Conservation (phyloP, 2,329 filamentous ascomycete species). For the Alternaria brassicae region DNA sequence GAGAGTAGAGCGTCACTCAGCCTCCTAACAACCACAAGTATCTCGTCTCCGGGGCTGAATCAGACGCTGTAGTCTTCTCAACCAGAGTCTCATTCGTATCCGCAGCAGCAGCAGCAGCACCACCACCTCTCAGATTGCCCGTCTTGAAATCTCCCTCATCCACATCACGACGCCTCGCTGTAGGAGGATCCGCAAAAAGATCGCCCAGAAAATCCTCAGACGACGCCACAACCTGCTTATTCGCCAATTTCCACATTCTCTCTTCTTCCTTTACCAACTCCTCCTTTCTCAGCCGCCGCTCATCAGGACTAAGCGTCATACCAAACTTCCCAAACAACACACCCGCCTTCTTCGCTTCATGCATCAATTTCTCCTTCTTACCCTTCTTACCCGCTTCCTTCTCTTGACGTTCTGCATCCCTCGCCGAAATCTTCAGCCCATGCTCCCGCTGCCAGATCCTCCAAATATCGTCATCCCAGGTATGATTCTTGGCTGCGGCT, state of each 20-base stretch:
- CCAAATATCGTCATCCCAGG: slow-evolving; percentile 10
- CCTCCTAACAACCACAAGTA: not conserved
- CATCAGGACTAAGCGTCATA: not conserved
- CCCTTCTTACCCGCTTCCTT: not conserved
- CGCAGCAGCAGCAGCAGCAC: not conserved
- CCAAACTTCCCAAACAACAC: not conserved
- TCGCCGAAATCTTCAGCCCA: not conserved
- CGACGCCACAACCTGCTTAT: too few relatives aligned
- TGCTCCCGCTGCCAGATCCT: slow-evolving; percentile 11
- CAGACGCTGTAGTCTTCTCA: not conserved
- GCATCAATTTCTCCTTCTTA: not conserved
- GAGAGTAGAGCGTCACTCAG: not conserved
- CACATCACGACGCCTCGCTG: not conserved
- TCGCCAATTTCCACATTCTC: not conserved
- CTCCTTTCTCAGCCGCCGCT: not conserved
- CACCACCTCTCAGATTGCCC: not conserved
- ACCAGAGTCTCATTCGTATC: not conserved
- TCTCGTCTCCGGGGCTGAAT: not conserved
- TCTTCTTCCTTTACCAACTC: not conserved
- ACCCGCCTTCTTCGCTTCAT: not conserved
- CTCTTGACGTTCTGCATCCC: not conserved
- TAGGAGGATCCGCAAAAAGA: not conserved
- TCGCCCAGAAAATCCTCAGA: not conserved
- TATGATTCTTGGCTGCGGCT: not conserved
- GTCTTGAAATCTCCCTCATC: not conserved